Evolutionary conservation across 78 protist genomes (phyloP), one percentile per base, ranked within the genome.

Genomic region (Fonticula alba): DNA sequence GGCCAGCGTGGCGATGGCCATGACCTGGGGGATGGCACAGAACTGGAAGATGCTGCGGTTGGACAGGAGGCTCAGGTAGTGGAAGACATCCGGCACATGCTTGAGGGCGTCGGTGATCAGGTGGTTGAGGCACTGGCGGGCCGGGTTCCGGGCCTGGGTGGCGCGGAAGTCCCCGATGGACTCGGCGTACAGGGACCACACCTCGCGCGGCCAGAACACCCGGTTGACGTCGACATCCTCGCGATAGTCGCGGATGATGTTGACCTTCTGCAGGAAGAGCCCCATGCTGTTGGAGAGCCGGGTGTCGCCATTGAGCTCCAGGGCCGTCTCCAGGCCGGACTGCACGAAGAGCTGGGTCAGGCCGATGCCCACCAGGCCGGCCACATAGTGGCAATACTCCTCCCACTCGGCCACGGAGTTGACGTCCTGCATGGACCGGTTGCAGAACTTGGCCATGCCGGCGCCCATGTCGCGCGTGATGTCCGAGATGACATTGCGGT

Each of bases 341-440:
- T 69, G 80, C 2, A 73, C 50, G 37, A 88, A 91, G 35, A 91
- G 66, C 19, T 50, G 52, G 17, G 80, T 43, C 15, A 88, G 78
- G 51, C 97, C 97, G 51, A 84, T 74, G 37, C 97, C 97, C n/a
- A 86, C 93, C 26, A 91, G 63, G 55, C 96, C 96, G 6, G 96
- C 96, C 15, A 91, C 96, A 56, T 91, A 89, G 73, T 86, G 87
- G 61, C 96, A 91, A 77, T 91, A 91, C 64, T 55, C 24, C 14
- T 70, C 71, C 17, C 36, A 57, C 15, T 65, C 64, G 3, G 38
- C 66, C 51, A 29, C 6, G 19, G 75, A 59, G 22, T 32, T 27
- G 40, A 75, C 85, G n/a, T n/a, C n/a, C n/a, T n/a, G n/a, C n/a
- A n/a, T n/a, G 19, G 24, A 38, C 17, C 43, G 6, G 33, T 29